phyloP scores from a whole-genome alignment of 1,139 yeast genomes.

The Petasospora rhodanensis region DNA sequence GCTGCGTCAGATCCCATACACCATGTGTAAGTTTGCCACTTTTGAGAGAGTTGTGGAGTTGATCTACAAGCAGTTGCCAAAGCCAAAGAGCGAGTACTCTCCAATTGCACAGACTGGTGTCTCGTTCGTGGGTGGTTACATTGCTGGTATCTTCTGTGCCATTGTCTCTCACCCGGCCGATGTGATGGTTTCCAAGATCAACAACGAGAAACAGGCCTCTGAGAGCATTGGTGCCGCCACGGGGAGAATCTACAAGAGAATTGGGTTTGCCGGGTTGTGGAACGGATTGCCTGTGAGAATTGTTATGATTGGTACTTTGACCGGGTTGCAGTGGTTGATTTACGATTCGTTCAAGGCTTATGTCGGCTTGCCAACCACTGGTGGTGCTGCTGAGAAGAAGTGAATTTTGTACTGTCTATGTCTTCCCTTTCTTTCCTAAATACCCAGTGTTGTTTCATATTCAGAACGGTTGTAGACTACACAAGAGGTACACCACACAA shows the following conservation, averaged over 20 bases:
- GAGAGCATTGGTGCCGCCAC: conserved; percentile 68
- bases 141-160: conserved; percentile 96
- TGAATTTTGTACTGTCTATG: neutral
- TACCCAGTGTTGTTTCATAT: no score
- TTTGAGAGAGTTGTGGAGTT: conserved; percentile 83
- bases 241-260: conserved; percentile 65
- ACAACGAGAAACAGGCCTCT: conserved; percentile 62
- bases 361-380: conserved; percentile 89
- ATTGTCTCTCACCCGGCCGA: conserved; percentile 95
- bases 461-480: no score
- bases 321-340: conserved; percentile 94
- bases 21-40: conserved; percentile 93
- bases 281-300: conserved; percentile 92
- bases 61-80: conserved; percentile 55
- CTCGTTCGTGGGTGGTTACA: conserved; percentile 88
- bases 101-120: conserved; percentile 81
- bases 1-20: conserved; percentile 94
- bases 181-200: conserved; percentile 91
- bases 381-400: conserved; percentile 35
- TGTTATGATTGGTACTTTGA: conserved; percentile 92
- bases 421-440: no score
- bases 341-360: conserved; percentile 91
- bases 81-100: conserved; percentile 49
- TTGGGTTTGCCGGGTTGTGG: conserved; percentile 91
- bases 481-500: no score